Evolutionary conservation across 768 basidiomycete genomes (phyloP), one percentile per base, ranked within the genome.

Genomic region (Termitomyces sp.): DNA sequence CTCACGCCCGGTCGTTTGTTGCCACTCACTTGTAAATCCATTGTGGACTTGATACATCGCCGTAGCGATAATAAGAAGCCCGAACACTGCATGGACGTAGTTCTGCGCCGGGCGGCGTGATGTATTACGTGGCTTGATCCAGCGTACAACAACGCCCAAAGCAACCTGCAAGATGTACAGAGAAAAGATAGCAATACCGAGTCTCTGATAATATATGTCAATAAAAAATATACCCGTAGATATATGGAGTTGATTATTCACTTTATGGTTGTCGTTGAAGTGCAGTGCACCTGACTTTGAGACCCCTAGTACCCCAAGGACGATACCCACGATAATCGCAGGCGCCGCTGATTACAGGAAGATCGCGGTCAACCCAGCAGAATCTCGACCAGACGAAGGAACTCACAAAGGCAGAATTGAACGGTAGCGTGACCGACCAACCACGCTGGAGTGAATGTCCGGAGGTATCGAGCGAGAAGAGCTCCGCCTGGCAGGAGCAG

Each of bases 41-140:
- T 68, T 69, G 45, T 75, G 69, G 16, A 80, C 80, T 66, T 84
- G 80, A 59, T 76, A 82, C 46, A 80, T 69, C 21, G 81, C 73
- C 10, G 83, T 68, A 6, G 64, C 78, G 52, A 86, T 76, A 48
- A 81, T 76, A 10, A 73, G 46, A 31, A 86, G 63, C 0, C 85
- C 86, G 1, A 85, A 54, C 14, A 82, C 56, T 14, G 81, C 84
- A 62, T 87, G 85, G 27, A 78, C 31, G 65, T 83, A 86, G 64
- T 87, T 85, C 59, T 79, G 84, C 44, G 73, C 66, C 8, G 79
- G 84, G 29, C 79, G 79, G 31, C 69, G 61, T 0, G 59, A 61
- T 6, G 63, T 51, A 37, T 68, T 58, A 19, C 70, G 72, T 35
- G 75, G 75, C 65, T 85, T 84, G 56, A 82, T 62, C 62, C 70